Conservation (phyloP, 73 alveolate species). For the Stentor coeruleus region DNA sequence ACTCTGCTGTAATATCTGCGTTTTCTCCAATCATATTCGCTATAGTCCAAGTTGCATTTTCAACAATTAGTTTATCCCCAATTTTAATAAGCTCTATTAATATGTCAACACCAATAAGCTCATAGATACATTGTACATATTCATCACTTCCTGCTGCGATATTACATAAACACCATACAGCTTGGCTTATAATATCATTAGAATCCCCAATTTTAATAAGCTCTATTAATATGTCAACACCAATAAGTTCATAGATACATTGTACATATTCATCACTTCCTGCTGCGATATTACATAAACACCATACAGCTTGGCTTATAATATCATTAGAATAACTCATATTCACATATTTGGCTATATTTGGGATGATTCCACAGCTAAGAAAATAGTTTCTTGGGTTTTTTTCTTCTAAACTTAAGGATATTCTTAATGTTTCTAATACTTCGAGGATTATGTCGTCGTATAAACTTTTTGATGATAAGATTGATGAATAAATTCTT, state of each 20-base stretch:
- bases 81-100: background rate
- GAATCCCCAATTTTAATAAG: background rate
- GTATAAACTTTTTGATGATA: too few species aligned
- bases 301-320: background rate
- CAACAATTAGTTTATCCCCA: background rate
- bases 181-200: background rate
- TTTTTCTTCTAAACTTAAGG: background rate
- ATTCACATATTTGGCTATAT: too few species aligned
- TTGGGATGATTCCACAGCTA: background rate
- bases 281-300: background rate
- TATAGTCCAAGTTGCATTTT: too few species aligned
- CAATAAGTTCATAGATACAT: too few species aligned
- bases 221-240: too few species aligned
- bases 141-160: background rate
- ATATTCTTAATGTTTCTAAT: background rate
- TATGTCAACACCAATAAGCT: background rate
- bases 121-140: too few species aligned
- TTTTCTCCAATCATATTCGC: too few species aligned
- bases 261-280: background rate
- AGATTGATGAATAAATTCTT: background rate
- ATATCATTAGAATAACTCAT: too few species aligned
- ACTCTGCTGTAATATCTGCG: background rate
- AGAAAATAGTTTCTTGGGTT: background rate
- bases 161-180: background rate
- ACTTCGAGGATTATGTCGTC: background rate